phyloP scores from a whole-genome alignment of 768 basidiomycete species.

The Mycena amicta region DNA sequence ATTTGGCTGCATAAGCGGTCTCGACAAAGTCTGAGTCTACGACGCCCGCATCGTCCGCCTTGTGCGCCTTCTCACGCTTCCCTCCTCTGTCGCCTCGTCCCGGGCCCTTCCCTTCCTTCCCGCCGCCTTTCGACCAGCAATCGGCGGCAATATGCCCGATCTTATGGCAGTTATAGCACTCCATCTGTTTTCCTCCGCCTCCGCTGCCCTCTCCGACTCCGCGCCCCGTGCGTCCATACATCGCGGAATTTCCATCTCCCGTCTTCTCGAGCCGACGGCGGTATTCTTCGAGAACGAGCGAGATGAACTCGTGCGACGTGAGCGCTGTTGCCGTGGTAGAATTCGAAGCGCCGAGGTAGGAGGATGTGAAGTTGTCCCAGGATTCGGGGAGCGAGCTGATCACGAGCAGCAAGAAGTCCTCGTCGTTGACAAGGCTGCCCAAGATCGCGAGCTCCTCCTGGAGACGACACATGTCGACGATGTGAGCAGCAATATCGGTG shows the following conservation, averaged over 20 bases:
- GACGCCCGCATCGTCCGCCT: neutral
- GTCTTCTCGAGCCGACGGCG: neutral
- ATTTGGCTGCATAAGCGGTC: neutral
- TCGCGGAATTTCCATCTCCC: neutral
- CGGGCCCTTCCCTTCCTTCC: neutral
- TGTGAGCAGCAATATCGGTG: slow-evolving; percentile 5
- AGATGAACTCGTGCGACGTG: neutral
- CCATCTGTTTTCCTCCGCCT: neutral
- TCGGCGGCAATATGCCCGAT: neutral
- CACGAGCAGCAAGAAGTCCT: slow-evolving; percentile 14
- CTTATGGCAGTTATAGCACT: neutral
- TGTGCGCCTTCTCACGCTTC: neutral
- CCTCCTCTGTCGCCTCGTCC: neutral
- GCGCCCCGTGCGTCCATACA: neutral
- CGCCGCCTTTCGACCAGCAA: neutral
- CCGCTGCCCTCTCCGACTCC: neutral
- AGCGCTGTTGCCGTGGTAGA: neutral
- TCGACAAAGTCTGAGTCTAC: neutral
- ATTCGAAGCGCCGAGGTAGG: neutral
- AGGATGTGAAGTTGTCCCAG: slow-evolving; percentile 4
- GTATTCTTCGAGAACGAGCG: neutral
- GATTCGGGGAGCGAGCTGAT: too few species aligned
- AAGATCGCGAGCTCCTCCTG: slow-evolving; percentile 8
- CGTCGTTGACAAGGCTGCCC: slow-evolving; percentile 3
- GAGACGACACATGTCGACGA: slow-evolving; percentile 4